phyloP scores from a whole-genome alignment of 2,329 filamentous ascomycete species.

The Verruconis gallopava region DNA sequence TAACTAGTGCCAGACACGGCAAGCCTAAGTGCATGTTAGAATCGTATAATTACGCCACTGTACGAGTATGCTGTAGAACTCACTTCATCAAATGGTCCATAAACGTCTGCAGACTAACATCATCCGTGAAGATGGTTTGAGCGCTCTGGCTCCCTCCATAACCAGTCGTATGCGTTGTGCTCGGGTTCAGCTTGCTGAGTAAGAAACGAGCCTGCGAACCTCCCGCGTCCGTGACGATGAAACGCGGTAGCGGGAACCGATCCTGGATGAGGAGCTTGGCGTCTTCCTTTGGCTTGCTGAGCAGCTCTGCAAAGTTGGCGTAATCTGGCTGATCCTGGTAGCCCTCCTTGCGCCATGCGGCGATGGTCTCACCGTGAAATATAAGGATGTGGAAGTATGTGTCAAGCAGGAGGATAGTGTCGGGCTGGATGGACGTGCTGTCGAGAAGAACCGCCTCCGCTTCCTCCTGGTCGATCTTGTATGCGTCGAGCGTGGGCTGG shows the following conservation, averaged over 20 bases:
- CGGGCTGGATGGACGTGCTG: slow-evolving; percentile 88
- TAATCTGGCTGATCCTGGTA: slow-evolving; percentile 98
- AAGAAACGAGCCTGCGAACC: slow-evolving; percentile 96
- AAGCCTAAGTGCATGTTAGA: slow-evolving; percentile 6
- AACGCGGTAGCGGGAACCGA: slow-evolving; percentile 92
- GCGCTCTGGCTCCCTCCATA: slow-evolving; percentile 85
- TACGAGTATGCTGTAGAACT: slow-evolving; percentile 23
- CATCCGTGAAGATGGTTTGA: slow-evolving; percentile 97
- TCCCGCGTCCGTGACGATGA: slow-evolving; percentile 97
- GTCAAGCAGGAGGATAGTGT: slow-evolving; percentile 85
- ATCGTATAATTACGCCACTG: not conserved
- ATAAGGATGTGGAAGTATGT: slow-evolving; percentile 99
- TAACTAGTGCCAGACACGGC: slow-evolving; percentile 9
- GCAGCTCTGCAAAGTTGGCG: slow-evolving; percentile 79
- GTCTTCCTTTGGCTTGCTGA: slow-evolving; percentile 93
- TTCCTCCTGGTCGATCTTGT: slow-evolving; percentile 91
- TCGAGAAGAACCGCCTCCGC: slow-evolving; percentile 88
- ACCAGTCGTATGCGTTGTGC: slow-evolving; percentile 87
- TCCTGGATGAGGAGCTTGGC: slow-evolving; percentile 85
- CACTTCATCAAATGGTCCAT: slow-evolving; percentile 99
- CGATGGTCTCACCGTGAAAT: slow-evolving; percentile 96
- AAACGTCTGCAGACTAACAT: slow-evolving; percentile 94
- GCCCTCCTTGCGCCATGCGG: slow-evolving; percentile 93
- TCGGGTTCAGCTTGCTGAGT: slow-evolving; percentile 92
- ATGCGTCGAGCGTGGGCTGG: slow-evolving; percentile 91